Evolutionary conservation across 2,329 filamentous ascomycete genomes (phyloP), one percentile per base, ranked within the genome.

Genomic region (Fusarium albidum): DNA sequence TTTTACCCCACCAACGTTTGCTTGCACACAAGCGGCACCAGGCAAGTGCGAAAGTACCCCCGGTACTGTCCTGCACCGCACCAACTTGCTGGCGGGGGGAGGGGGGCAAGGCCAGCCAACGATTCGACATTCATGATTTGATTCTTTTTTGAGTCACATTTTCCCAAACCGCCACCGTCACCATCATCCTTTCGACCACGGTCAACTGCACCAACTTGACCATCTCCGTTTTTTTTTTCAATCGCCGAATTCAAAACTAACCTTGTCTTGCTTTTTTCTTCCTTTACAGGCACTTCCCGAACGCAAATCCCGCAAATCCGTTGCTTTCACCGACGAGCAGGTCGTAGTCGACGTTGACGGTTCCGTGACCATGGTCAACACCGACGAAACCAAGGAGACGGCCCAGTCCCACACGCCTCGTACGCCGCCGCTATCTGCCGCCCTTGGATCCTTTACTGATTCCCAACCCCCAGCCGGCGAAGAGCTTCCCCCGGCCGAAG

Each of bases 321-420:
- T 98, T 70, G 88, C 92, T 63, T 98, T 98, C 76, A 93, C 89
- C 73, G 90, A 95, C 76, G 91, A 91, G 70, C 85, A 91, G 68
- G 84, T 90, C 64, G 87, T 96, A 69, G 93, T 97, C 74, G 91
- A 96, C 80, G 85, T 86, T 76, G 91, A 96, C 82, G 94, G 94
- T 69, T 86, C 88, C 72, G 86, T 97, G 72, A 91, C 85, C 69
- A 87, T 90, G 77, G 82, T 86, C 73, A 86, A 90, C 74, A 82
- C 84, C 67, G 86, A 89, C 69, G 90, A 91, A 69, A 82, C 89
- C 61, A 92, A 92, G 79, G 85, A 89, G 64, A 91, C 90, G 68
- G 92, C 92, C 65, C 84, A 89, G 80, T 92, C 88, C 72, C 91
- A 96, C 77, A 84, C 87, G 72, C 76, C 85, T 69, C 82, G 85